Evolutionary conservation across 257 asterid genomes (phyloP).

Genomic region (Plantago elongata): DNA sequence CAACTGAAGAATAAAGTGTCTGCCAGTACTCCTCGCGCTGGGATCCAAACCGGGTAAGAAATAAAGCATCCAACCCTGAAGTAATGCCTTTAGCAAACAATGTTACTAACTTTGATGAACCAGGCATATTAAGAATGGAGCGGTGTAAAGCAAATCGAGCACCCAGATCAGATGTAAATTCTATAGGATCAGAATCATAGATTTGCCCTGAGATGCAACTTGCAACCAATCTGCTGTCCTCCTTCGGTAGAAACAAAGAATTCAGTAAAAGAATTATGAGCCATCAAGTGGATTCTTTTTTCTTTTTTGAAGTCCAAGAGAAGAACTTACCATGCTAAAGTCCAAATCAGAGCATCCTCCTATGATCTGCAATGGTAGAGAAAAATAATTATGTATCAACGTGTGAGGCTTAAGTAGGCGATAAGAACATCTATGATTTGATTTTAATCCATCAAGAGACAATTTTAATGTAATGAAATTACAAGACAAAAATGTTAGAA

Average conservation of each 20-base stretch:
- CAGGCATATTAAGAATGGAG: slow-evolving; percentile 63
- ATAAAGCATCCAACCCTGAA: slow-evolving; percentile 76
- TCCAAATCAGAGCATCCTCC: slow-evolving; percentile 75
- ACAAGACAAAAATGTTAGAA: neutral
- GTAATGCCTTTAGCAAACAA: slow-evolving; percentile 70
- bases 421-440: neutral
- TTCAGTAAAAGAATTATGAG: slow-evolving; percentile 11
- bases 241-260: slow-evolving; percentile 41
- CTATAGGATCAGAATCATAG: slow-evolving; percentile 89
- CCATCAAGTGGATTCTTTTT: neutral
- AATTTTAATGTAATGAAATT: neutral
- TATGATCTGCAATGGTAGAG: slow-evolving; percentile 51
- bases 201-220: slow-evolving; percentile 87
- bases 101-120: slow-evolving; percentile 64
- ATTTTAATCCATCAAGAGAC: slow-evolving; percentile 14
- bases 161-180: slow-evolving; percentile 64
- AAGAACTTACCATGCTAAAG: slow-evolving; percentile 53
- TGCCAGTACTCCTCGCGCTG: slow-evolving; percentile 75
- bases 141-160: slow-evolving; percentile 64
- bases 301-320: slow-evolving; percentile 9
- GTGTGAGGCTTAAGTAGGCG: neutral
- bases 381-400: slow-evolving; percentile 5
- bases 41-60: slow-evolving; percentile 75
- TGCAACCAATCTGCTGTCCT: slow-evolving; percentile 58
- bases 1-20: slow-evolving; percentile 74